These are phyloP conservation scores for Dentipellis fragilis DNA, from an alignment of 768 basidiomycete genomes.

Conservation along the genomic window DNA sequence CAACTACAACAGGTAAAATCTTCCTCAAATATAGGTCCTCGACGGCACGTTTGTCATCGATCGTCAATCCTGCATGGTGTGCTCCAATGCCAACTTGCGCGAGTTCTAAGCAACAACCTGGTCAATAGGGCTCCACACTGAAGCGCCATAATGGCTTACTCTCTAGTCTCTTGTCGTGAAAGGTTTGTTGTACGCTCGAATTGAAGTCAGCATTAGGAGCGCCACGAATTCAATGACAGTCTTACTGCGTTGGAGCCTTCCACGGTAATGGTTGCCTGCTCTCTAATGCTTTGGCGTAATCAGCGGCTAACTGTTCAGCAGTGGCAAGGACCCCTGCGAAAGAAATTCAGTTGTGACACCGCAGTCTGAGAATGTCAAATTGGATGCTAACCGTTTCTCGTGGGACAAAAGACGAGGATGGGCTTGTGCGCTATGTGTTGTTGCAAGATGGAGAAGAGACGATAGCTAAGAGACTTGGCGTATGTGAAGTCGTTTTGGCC, in stretches of 20 bases:
- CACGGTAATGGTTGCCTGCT: slow-evolving; percentile 52
- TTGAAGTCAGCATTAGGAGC: not conserved
- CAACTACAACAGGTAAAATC: slow-evolving; percentile 56
- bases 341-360: slow-evolving; percentile 6
- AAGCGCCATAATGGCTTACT: slow-evolving; percentile 27
- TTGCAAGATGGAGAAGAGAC: slow-evolving; percentile 63
- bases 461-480: slow-evolving; percentile 56
- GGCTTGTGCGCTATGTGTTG: slow-evolving; percentile 73
- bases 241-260: slow-evolving; percentile 48
- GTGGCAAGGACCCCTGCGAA: slow-evolving; percentile 37
- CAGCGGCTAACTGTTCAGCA: slow-evolving; percentile 68
- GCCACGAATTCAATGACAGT: not conserved
- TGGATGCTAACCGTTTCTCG: slow-evolving; percentile 69
- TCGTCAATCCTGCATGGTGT: slow-evolving; percentile 81
- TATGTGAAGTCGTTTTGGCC: slow-evolving; percentile 76
- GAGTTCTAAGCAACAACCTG: slow-evolving; percentile 33
- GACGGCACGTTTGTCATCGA: slow-evolving; percentile 60
- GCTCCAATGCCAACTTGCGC: slow-evolving; percentile 72
- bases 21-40: slow-evolving; percentile 69
- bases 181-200: slow-evolving; percentile 41
- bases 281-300: slow-evolving; percentile 49
- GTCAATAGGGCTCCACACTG: not conserved
- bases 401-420: slow-evolving; percentile 80
- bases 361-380: not conserved
- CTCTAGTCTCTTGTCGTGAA: slow-evolving; percentile 59